Evolutionary conservation across 805 yeast genomes (phyloP).

Genomic region (Wickerhamiella hasegawae): DNA sequence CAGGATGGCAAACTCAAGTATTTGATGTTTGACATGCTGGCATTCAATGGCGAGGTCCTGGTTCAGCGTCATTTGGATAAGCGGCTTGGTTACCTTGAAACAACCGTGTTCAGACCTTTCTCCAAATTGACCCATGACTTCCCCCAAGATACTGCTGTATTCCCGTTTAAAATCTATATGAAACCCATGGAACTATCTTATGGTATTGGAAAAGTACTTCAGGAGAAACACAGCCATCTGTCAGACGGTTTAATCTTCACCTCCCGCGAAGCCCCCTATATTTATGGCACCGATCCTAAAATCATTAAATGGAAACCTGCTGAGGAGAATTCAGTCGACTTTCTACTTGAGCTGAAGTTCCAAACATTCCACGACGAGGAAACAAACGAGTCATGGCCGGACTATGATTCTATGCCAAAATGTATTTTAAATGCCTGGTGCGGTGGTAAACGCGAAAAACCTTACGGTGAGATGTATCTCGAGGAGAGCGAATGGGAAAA

Average conservation of each 20-base stretch:
- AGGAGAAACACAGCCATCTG: slow-evolving; percentile 62
- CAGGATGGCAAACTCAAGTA: slow-evolving; percentile 38
- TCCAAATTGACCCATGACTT: slow-evolving; percentile 46
- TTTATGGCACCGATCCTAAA: slow-evolving; percentile 74
- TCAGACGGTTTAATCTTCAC: slow-evolving; percentile 92
- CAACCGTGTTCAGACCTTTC: slow-evolving; percentile 69
- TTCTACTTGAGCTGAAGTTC: slow-evolving; percentile 50
- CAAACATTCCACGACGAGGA: slow-evolving; percentile 44
- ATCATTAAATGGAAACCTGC: slow-evolving; percentile 95
- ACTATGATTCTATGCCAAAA: slow-evolving; percentile 62
- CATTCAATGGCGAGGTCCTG: slow-evolving; percentile 59
- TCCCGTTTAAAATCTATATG: slow-evolving; percentile 75
- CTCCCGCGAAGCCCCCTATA: slow-evolving; percentile 74
- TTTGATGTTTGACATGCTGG: slow-evolving; percentile 81
- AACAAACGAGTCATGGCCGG: slow-evolving; percentile 26
- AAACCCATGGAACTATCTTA: slow-evolving; percentile 79
- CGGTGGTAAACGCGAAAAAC: slow-evolving; percentile 39
- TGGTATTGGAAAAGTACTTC: slow-evolving; percentile 58
- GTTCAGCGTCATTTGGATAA: slow-evolving; percentile 59
- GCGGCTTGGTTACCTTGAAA: slow-evolving; percentile 74
- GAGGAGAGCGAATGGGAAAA: slow-evolving; percentile 67
- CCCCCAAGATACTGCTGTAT: slow-evolving; percentile 58
- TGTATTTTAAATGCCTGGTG: slow-evolving; percentile 63
- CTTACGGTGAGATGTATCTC: slow-evolving; percentile 47
- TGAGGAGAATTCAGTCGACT: slow-evolving; percentile 87